Conservation (phyloP, 2,329 filamentous ascomycete genomes). For the Triangularia verruculosa region DNA sequence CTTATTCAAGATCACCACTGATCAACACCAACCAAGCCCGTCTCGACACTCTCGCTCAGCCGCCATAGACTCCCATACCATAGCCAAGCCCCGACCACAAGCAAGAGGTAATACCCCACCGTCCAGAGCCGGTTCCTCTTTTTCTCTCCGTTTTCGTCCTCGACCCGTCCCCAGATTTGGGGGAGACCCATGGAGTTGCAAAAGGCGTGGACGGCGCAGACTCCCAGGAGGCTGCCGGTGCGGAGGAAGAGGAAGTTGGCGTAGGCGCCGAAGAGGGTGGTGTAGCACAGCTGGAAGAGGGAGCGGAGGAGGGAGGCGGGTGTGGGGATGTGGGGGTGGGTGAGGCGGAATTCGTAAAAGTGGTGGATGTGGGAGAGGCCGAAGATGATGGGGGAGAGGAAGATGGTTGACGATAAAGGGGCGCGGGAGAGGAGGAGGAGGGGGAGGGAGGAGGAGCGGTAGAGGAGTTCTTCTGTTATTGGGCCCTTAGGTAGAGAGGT, state of each 20-base stretch:
- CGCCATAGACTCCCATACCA: conserved; percentile 72
- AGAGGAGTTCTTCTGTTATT: conserved; percentile 88
- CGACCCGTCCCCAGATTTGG: conserved; percentile 74
- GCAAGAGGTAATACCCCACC: conserved; percentile 71
- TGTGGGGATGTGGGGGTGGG: conserved; percentile 67
- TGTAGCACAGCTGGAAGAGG: conserved; percentile 82
- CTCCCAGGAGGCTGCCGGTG: conserved; percentile 75
- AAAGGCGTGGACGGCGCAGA: conserved; percentile 76
- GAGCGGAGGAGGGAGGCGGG: conserved; percentile 65
- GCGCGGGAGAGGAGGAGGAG: conserved; percentile 71
- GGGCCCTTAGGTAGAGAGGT: too few species aligned
- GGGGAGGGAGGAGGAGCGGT: conserved; percentile 81
- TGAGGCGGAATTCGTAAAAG: conserved; percentile 88
- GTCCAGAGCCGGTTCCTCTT: conserved; percentile 55
- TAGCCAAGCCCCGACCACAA: conserved; percentile 66
- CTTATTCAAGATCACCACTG: background rate
- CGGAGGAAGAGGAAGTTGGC: conserved; percentile 85
- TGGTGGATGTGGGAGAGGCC: conserved; percentile 93
- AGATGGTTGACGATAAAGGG: conserved; percentile 60
- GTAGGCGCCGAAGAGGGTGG: conserved; percentile 89
- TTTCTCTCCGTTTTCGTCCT: conserved; percentile 13
- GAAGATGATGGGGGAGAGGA: conserved; percentile 83
- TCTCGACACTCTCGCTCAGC: conserved; percentile 32
- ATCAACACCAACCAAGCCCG: conserved; percentile 23
- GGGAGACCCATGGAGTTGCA: conserved; percentile 93